A percentile compares a stretch with the other conserved stretches of the same genome.
phyloP scores from a whole-genome alignment of 2,329 filamentous ascomycete species.

The Neurospora sp. region DNA sequence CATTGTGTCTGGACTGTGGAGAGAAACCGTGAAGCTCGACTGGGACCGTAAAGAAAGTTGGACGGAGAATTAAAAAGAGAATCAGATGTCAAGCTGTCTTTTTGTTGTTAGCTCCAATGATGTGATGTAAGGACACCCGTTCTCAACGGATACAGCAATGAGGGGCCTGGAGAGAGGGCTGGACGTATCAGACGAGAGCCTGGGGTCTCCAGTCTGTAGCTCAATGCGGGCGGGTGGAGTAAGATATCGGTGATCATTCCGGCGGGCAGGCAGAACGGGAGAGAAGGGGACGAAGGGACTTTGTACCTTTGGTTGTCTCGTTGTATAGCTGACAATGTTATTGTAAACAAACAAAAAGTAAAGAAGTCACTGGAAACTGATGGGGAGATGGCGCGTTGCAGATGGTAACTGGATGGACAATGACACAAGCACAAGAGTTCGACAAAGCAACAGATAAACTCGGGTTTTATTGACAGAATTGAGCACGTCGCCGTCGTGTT shows the following conservation, averaged over 20 bases:
- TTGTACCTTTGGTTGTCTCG: not conserved
- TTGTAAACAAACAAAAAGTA: not conserved
- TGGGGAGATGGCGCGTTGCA: not conserved
- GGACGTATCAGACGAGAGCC: not conserved
- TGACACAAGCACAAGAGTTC: not conserved
- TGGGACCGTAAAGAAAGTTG: not conserved
- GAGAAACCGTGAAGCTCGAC: not conserved
- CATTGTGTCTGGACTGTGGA: conserved; percentile 31
- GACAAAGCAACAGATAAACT: not conserved
- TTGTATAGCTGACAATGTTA: not conserved
- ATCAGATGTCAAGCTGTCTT: not conserved
- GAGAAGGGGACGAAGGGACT: not conserved
- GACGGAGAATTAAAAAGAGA: not conserved
- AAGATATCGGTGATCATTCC: not conserved
- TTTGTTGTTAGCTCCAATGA: not conserved
- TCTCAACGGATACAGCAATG: not conserved
- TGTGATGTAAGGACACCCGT: not conserved
- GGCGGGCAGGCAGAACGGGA: not conserved
- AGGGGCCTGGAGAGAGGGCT: not conserved
- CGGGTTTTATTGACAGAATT: not conserved
- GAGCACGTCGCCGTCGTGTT: not conserved
- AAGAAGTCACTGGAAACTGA: not conserved
- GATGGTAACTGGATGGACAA: not conserved
- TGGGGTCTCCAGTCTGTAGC: not conserved
- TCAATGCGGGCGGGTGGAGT: not conserved